phyloP scores from a whole-genome alignment of 331 rosid species.

The Dryas integrifolia region DNA sequence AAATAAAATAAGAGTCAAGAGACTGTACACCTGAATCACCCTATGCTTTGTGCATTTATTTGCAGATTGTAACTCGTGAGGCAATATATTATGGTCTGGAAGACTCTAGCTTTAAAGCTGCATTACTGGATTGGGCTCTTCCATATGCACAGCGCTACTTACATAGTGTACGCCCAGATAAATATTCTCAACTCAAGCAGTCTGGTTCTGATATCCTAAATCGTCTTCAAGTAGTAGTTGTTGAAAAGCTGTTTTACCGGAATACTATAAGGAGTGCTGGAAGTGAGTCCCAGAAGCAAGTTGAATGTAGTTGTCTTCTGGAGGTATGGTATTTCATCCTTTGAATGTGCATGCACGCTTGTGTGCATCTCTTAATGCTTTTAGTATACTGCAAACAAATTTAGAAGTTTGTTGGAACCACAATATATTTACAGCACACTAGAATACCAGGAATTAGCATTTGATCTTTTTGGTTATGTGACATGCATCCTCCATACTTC shows the following conservation, averaged over 20 bases:
- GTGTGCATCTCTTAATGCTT: neutral
- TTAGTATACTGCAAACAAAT: neutral
- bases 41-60: conserved; percentile 2
- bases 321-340: conserved; percentile 47
- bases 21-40: neutral
- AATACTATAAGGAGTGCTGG: conserved; percentile 59
- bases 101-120: conserved; percentile 52
- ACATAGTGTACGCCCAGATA: conserved; percentile 44
- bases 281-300: conserved; percentile 44
- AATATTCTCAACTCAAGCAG: conserved; percentile 63
- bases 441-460: neutral
- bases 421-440: neutral
- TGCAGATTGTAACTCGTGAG: conserved; percentile 88
- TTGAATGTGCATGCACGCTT: neutral
- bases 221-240: conserved; percentile 57
- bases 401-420: neutral
- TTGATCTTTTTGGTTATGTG: neutral
- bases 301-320: conserved; percentile 68
- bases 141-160: conserved; percentile 92
- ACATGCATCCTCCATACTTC: neutral
- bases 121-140: conserved; percentile 77
- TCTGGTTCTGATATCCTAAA: conserved; percentile 51
- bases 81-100: conserved; percentile 60
- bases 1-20: no score
- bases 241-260: conserved; percentile 70